phyloP scores from a whole-genome alignment of 2,329 filamentous ascomycete genomes.

The Aspergillus intermedius region DNA sequence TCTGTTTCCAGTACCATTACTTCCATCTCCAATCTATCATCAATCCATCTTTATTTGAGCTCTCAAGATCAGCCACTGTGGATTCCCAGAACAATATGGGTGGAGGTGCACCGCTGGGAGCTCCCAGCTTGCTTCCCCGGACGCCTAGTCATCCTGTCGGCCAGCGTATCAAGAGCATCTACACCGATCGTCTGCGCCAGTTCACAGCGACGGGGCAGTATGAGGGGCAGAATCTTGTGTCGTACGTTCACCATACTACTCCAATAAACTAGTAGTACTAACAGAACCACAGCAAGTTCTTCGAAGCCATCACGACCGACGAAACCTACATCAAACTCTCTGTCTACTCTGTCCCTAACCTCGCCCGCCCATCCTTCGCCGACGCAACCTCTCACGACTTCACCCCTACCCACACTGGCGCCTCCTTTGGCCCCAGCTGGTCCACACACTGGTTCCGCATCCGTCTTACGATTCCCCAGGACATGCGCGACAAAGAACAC shows the following conservation, averaged over 20 bases:
- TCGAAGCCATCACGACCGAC: constrained; percentile 62
- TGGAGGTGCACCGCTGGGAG: constrained; percentile 23
- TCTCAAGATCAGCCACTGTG: not conserved
- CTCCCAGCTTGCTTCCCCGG: constrained; percentile 43
- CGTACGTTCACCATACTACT: constrained; percentile 44
- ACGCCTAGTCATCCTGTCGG: constrained; percentile 53
- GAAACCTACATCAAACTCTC: constrained; percentile 73
- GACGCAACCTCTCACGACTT: constrained; percentile 75
- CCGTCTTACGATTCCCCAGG: constrained; percentile 65
- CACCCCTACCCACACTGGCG: constrained; percentile 65
- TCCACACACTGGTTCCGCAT: constrained; percentile 97
- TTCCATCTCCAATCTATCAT: not conserved
- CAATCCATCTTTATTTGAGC: not conserved
- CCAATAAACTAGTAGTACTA: constrained; percentile 1
- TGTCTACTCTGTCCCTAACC: constrained; percentile 75
- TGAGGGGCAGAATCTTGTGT: constrained; percentile 63
- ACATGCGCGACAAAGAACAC: constrained; percentile 67
- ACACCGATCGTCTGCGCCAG: constrained; percentile 72
- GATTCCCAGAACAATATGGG: constrained; percentile 9
- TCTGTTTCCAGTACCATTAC: not conserved
- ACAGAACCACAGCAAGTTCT: constrained; percentile 55
- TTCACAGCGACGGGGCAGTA: constrained; percentile 79
- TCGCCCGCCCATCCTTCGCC: constrained; percentile 75
- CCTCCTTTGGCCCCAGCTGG: constrained; percentile 88
- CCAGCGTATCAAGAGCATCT: constrained; percentile 77